A percentile compares a stretch with the other conserved stretches of the same genome.
Conservation (phyloP, 257 asterid species). For the Echium plantagineum region DNA sequence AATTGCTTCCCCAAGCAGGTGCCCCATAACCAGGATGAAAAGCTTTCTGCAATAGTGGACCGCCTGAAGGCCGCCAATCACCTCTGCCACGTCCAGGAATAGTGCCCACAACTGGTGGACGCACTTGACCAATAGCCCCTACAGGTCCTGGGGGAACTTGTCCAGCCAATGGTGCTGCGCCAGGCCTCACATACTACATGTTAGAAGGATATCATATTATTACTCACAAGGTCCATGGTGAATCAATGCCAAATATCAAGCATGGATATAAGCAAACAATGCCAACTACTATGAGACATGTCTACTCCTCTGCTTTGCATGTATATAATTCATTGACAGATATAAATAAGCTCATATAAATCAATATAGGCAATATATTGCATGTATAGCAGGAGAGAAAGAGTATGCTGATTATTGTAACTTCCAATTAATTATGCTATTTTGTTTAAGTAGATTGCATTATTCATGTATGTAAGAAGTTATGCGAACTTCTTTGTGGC, state of each 20-base stretch:
- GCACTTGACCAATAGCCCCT: constrained; percentile 63
- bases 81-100: constrained; percentile 93
- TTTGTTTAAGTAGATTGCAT: background rate
- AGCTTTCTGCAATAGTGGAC: constrained; percentile 57
- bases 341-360: no score
- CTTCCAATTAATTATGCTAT: background rate
- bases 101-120: constrained; percentile 54
- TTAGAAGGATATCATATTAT: constrained; percentile 11
- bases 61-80: constrained; percentile 89
- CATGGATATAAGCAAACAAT: background rate
- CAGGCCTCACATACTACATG: constrained; percentile 93
- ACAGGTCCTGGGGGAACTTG: constrained; percentile 44
- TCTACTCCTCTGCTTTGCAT: no score
- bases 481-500: background rate
- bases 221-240: background rate
- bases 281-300: no score
- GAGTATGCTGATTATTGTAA: background rate
- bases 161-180: constrained; percentile 74
- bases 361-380: background rate
- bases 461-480: background rate
- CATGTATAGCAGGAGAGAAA: background rate
- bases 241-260: background rate
- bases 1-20: constrained; percentile 65
- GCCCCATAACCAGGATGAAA: constrained; percentile 33
- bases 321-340: no score